Conservation (phyloP, 495 filamentous ascomycete genomes). For the Annulohypoxylon maeteangense region DNA sequence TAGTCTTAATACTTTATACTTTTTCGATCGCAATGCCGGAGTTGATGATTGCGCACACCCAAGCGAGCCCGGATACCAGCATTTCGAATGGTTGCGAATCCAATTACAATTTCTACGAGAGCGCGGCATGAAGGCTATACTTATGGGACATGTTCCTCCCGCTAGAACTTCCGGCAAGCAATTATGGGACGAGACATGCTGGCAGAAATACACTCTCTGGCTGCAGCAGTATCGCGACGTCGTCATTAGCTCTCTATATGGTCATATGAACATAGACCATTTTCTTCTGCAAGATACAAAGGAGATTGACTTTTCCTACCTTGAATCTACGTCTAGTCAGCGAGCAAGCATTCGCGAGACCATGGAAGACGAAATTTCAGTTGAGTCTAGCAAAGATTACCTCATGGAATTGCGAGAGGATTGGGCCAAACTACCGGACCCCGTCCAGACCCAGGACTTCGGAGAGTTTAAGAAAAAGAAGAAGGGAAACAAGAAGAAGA, state of each 20-base stretch:
- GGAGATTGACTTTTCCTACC: conserved; percentile 69
- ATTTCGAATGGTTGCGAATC: conserved; percentile 96
- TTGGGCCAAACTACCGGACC: conserved; percentile 80
- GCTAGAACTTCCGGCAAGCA: conserved; percentile 83
- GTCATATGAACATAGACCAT: conserved; percentile 99
- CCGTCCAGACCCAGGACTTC: conserved; percentile 51
- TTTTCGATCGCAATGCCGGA: conserved; percentile 90
- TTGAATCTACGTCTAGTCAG: conserved; percentile 55
- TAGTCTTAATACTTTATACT: conserved; percentile 96
- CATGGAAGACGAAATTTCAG: conserved; percentile 66
- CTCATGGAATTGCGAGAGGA: conserved; percentile 77
- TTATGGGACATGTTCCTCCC: conserved; percentile 94
- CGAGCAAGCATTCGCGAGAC: conserved; percentile 44
- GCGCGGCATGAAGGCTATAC: conserved; percentile 91
- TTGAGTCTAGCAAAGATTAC: conserved; percentile 77
- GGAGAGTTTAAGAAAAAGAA: conserved; percentile 47
- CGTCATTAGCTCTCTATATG: conserved; percentile 79
- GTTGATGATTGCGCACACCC: conserved; percentile 86
- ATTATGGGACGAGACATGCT: conserved; percentile 92
- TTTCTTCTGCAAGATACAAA: conserved; percentile 92
- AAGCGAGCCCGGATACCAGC: conserved; percentile 87
- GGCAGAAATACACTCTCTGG: conserved; percentile 98
- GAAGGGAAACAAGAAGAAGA: conserved; percentile 60
- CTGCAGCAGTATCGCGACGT: conserved; percentile 90
- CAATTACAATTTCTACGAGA: conserved; percentile 85